phyloP scores from a whole-genome alignment of 1,139 yeast genomes.

The Kodamaea ohmeri region DNA sequence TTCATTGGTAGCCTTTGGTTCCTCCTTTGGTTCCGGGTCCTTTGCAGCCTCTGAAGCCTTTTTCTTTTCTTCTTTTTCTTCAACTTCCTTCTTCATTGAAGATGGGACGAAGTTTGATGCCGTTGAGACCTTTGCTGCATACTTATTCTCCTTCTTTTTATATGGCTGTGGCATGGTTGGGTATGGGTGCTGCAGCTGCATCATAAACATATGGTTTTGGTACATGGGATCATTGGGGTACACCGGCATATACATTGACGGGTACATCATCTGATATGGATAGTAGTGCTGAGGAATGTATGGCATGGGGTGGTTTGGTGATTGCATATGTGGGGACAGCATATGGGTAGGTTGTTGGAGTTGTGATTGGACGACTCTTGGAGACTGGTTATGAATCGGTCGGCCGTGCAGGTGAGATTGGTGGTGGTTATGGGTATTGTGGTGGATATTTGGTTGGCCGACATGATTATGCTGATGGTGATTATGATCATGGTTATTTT shows the following conservation, averaged over 20 bases:
- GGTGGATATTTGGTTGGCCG: conserved; percentile 12
- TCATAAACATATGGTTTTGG: conserved; percentile 17
- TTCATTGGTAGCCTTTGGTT: neutral
- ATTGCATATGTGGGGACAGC: conserved; percentile 14
- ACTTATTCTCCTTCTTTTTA: conserved; percentile 11
- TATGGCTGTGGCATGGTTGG: conserved; percentile 10
- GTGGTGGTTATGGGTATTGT: conserved; percentile 12
- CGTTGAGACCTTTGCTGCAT: conserved; percentile 12
- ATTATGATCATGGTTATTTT: conserved; percentile 17
- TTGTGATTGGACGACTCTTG: conserved; percentile 12
- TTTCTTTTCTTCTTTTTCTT: conserved; percentile 6
- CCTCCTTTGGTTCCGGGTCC: conserved; percentile 2
- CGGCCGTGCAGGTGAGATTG: conserved; percentile 13
- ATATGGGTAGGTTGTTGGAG: conserved; percentile 19
- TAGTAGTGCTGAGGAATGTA: conserved; percentile 19
- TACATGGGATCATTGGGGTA: conserved; percentile 17
- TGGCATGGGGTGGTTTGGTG: conserved; percentile 19
- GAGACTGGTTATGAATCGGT: conserved; percentile 16
- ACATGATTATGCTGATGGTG: conserved; percentile 13
- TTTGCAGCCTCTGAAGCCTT: conserved; percentile 3
- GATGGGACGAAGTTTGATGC: conserved; percentile 14
- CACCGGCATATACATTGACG: conserved; percentile 19
- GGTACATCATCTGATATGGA: conserved; percentile 18
- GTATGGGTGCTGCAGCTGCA: conserved; percentile 15
- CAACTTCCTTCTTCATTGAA: conserved; percentile 8